Conservation (phyloP, 2,329 filamentous ascomycete species). For the Exutisphaerella laricina region DNA sequence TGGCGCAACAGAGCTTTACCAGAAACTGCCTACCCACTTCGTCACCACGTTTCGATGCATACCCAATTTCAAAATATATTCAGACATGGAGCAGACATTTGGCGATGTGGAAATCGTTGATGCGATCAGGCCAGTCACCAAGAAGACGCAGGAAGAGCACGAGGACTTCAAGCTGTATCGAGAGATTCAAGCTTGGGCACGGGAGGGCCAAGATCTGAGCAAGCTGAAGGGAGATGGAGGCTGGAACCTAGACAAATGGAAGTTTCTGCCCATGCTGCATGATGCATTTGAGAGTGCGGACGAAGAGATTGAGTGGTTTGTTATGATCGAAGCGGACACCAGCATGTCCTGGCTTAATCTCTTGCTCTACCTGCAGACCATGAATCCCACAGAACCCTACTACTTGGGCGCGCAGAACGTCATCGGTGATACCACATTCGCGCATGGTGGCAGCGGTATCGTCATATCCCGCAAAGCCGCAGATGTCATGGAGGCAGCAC, state of each 20-base stretch:
- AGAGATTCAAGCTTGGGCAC: constrained; percentile 29
- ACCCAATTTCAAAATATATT: constrained; percentile 43
- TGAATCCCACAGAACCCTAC: constrained; percentile 41
- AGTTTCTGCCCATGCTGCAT: constrained; percentile 53
- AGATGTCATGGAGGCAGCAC: constrained; percentile 33
- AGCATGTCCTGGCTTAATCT: constrained; percentile 44
- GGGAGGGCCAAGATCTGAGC: constrained; percentile 30
- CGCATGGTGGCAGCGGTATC: constrained; percentile 42
- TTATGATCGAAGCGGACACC: constrained; percentile 54
- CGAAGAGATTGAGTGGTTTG: constrained; percentile 48
- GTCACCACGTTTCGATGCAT: constrained; percentile 50
- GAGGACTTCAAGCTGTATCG: constrained; percentile 33
- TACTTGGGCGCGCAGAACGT: constrained; percentile 47
- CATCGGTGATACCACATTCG: constrained; percentile 37
- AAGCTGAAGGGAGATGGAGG: constrained; percentile 35
- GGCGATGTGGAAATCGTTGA: constrained; percentile 37
- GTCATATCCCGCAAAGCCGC: constrained; percentile 42
- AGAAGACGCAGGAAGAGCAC: constrained; percentile 26
- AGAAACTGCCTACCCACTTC: constrained; percentile 54
- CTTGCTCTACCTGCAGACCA: constrained; percentile 46
- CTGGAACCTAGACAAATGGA: constrained; percentile 54
- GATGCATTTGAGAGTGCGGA: constrained; percentile 45
- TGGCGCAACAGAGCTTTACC: constrained; percentile 52
- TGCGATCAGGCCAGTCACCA: constrained; percentile 29
- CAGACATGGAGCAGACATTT: constrained; percentile 46